Evolutionary conservation across 441 rosid genomes (phyloP).

Genomic region (Gossypium laxum): DNA sequence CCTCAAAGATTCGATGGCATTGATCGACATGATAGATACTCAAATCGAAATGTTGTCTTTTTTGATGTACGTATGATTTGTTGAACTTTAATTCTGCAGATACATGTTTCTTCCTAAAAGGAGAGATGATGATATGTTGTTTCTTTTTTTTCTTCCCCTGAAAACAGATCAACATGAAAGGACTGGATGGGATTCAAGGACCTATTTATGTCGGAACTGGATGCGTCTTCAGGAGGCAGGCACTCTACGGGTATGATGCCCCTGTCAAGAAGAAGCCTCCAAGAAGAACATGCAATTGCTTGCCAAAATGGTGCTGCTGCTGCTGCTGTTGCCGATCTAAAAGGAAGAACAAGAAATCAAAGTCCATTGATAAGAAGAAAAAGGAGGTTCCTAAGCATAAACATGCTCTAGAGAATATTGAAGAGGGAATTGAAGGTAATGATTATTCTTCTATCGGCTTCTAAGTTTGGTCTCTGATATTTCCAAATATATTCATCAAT

Average conservation of each 20-base stretch:
- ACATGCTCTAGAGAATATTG: conserved; percentile 65
- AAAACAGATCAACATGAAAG: conserved; percentile 89
- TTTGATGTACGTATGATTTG: conserved; percentile 58
- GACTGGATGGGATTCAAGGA: conserved; percentile 91
- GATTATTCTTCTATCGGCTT: not conserved
- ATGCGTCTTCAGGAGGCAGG: conserved; percentile 87
- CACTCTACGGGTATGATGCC: conserved; percentile 86
- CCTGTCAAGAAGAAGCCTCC: conserved; percentile 74
- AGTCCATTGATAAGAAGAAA: conserved; percentile 49
- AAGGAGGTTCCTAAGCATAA: conserved; percentile 65
- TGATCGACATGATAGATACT: conserved; percentile 77
- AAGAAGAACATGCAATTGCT: conserved; percentile 74
- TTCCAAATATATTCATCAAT: not conserved
- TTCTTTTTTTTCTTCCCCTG: not conserved
- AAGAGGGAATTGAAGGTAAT: conserved; percentile 69
- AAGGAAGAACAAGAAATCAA: conserved; percentile 46
- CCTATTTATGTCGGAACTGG: conserved; percentile 98
- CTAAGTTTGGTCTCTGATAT: not conserved
- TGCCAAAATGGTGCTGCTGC: conserved; percentile 73
- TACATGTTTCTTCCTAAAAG: not conserved
- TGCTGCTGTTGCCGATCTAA: conserved; percentile 39
- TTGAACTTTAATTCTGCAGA: not conserved
- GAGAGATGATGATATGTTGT: conserved; percentile 1
- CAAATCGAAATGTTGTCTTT: conserved; percentile 84
- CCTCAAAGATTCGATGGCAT: conserved; percentile 96